Conservation (phyloP, 2,329 filamentous ascomycete species). For the Stachybotrys elegans region DNA sequence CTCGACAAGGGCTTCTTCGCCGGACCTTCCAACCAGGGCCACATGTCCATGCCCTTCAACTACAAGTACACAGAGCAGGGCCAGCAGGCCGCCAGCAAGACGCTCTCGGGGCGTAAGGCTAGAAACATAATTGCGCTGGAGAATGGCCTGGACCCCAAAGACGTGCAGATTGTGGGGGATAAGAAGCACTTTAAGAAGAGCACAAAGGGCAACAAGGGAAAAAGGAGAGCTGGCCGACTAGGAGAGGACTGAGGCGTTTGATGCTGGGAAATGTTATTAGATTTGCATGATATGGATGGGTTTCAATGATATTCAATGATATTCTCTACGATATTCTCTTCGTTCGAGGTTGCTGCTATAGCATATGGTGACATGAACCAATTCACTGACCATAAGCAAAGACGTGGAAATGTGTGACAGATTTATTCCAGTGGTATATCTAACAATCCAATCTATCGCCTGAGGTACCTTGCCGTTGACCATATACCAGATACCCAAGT, state of each 20-base stretch:
- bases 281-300: background rate
- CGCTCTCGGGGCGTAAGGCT: constrained; percentile 78
- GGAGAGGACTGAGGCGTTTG: constrained; percentile 10
- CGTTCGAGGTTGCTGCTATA: no score
- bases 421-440: no score
- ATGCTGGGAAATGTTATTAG: constrained; percentile 1
- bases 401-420: no score
- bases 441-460: no score
- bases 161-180: constrained; percentile 57
- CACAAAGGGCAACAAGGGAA: constrained; percentile 53
- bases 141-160: constrained; percentile 76
- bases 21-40: constrained; percentile 55
- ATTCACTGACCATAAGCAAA: no score
- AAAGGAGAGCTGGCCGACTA: constrained; percentile 19
- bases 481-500: no score
- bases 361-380: no score
- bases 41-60: constrained; percentile 77
- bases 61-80: constrained; percentile 86
- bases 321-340: background rate
- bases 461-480: no score
- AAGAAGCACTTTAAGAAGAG: constrained; percentile 97
- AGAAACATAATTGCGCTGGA: constrained; percentile 77
- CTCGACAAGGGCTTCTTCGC: constrained; percentile 91
- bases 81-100: constrained; percentile 47
- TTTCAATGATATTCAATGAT: background rate